These are phyloP conservation scores for Artemisia argyi DNA, from an alignment of 129 eudicot species.

Conservation along the genomic window DNA sequence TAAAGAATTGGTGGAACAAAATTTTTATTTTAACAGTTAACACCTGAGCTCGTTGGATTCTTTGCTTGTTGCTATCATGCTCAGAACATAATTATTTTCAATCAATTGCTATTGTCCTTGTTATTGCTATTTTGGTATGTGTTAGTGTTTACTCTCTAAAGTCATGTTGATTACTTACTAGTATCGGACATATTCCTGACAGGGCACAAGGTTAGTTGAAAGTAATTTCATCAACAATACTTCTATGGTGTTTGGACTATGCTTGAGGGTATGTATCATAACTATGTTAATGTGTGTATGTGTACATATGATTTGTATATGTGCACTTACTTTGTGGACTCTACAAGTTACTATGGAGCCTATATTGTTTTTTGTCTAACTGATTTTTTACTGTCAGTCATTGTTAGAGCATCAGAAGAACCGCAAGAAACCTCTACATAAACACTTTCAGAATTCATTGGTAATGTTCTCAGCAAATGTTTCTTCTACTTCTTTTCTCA, in stretches of 20 bases:
- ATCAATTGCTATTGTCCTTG: constrained; percentile 10
- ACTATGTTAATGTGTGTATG: neutral
- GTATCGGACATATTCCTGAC: constrained; percentile 11
- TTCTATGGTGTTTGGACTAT: constrained; percentile 89
- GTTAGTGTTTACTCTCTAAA: neutral
- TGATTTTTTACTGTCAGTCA: constrained; percentile 46
- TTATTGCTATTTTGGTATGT: neutral
- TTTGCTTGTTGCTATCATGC: neutral
- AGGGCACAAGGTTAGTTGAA: constrained; percentile 81
- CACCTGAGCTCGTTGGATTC: neutral
- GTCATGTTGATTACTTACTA: constrained; percentile 2
- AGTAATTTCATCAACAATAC: constrained; percentile 95
- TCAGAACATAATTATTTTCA: neutral
- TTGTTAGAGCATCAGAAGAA: constrained; percentile 90
- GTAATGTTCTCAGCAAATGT: constrained; percentile 34
- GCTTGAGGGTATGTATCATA: constrained; percentile 72
- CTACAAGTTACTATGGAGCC: neutral
- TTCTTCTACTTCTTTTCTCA: neutral
- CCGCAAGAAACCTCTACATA: constrained; percentile 70
- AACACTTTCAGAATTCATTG: constrained; percentile 83
- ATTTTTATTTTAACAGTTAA: neutral
- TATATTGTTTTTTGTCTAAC: neutral
- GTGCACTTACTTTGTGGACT: neutral
- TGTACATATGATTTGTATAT: neutral
- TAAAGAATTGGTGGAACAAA: neutral